Conservation (phyloP, 1,139 yeast species). For the Taphrina betulina region DNA sequence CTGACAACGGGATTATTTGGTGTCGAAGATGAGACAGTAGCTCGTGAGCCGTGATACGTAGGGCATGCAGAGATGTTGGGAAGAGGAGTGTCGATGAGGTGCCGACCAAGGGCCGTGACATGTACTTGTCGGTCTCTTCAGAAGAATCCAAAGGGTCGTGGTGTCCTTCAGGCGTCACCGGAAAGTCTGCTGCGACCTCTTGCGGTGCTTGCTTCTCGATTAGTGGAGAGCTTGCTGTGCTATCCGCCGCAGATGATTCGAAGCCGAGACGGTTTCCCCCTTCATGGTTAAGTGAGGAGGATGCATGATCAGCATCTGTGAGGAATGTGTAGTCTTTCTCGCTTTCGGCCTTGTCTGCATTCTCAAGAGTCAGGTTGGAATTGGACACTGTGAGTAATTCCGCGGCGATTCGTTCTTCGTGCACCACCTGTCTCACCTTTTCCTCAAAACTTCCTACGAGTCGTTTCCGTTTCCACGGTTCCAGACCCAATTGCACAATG, state of each 20-base stretch:
- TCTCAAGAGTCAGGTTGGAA: background rate
- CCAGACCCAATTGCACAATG: conserved; percentile 79
- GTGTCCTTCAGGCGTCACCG: background rate
- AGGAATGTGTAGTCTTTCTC: background rate
- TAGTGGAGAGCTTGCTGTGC: background rate
- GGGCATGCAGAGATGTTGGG: background rate
- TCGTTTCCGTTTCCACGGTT: conserved; percentile 88
- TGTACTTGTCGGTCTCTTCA: background rate
- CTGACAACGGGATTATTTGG: background rate
- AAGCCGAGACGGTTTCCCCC: background rate
- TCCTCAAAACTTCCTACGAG: conserved; percentile 50
- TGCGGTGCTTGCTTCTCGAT: no score
- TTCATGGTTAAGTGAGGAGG: background rate
- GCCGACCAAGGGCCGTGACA: background rate
- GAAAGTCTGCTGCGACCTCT: background rate
- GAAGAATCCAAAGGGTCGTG: background rate
- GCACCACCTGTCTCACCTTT: conserved; percentile 26
- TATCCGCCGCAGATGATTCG: background rate
- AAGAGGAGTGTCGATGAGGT: background rate
- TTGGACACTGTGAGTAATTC: background rate
- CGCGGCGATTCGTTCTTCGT: conserved; percentile 18
- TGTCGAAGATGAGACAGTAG: background rate
- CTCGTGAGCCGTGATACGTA: background rate
- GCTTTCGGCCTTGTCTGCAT: background rate
- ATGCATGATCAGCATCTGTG: conserved; percentile 16